phyloP scores from a whole-genome alignment of 768 basidiomycete species.

The Candolleomyces efflorescens region DNA sequence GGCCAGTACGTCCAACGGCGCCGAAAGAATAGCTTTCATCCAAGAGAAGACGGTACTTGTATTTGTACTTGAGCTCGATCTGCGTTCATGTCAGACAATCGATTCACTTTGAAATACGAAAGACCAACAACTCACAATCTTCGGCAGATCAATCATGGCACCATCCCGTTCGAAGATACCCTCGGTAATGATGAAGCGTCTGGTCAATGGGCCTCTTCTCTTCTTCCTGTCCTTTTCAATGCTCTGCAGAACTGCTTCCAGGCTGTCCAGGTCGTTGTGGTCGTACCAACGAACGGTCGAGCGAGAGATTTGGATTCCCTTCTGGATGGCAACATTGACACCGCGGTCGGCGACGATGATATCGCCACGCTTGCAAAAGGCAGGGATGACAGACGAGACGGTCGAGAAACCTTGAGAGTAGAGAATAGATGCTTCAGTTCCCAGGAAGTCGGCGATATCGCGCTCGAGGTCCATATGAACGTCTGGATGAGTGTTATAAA shows the following conservation, averaged over 20 bases:
- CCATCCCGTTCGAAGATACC: conserved; percentile 97
- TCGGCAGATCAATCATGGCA: conserved; percentile 86
- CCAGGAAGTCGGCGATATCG: conserved; percentile 87
- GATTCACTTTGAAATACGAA: background rate
- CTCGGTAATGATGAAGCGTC: conserved; percentile 94
- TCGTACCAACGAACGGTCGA: conserved; percentile 94
- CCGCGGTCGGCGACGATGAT: conserved; percentile 97
- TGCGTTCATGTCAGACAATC: conserved; percentile 21
- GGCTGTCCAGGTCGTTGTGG: conserved; percentile 88
- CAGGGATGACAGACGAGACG: conserved; percentile 90
- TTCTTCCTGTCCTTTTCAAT: conserved; percentile 89
- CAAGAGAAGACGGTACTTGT: conserved; percentile 92
- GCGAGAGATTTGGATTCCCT: conserved; percentile 91
- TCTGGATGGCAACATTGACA: conserved; percentile 94
- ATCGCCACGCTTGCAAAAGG: conserved; percentile 96
- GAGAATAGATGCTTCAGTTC: conserved; percentile 83
- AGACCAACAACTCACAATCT: conserved; percentile 60
- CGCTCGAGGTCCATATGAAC: conserved; percentile 89
- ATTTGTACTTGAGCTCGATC: conserved; percentile 93
- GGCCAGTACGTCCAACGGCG: conserved; percentile 86
- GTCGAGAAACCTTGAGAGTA: conserved; percentile 94
- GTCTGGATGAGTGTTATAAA: conserved; percentile 43
- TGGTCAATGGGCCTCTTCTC: conserved; percentile 73
- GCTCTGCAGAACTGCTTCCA: conserved; percentile 81
- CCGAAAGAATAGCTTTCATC: conserved; percentile 96